Evolutionary conservation across 495 filamentous ascomycete genomes (phyloP).

Genomic region (Letharia columbiana): DNA sequence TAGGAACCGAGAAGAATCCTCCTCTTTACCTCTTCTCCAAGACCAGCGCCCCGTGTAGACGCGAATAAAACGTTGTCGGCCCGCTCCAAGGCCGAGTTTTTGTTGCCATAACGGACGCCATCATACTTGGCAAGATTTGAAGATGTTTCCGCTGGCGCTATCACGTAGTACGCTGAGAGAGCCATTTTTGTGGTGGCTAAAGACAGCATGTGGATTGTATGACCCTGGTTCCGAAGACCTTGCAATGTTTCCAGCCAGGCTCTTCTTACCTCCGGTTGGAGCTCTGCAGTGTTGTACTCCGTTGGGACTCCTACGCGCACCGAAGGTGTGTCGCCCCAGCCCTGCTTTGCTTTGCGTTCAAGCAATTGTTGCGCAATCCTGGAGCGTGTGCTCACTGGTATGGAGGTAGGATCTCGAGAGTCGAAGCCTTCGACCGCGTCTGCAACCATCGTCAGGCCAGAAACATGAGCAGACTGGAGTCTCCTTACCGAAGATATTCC

Average conservation of each 20-base stretch:
- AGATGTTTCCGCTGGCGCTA: slow-evolving; percentile 90
- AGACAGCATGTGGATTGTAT: slow-evolving; percentile 65
- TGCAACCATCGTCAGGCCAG: slow-evolving; percentile 14
- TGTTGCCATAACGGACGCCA: slow-evolving; percentile 77
- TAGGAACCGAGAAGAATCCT: slow-evolving; percentile 87
- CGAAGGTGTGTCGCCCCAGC: slow-evolving; percentile 14
- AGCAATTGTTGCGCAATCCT: slow-evolving; percentile 31
- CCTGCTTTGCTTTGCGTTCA: slow-evolving; percentile 29
- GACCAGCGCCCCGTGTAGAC: slow-evolving; percentile 57
- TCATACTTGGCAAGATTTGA: slow-evolving; percentile 99
- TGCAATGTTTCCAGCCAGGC: slow-evolving; percentile 58
- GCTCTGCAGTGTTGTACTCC: slow-evolving; percentile 82
- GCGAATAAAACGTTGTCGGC: slow-evolving; percentile 59
- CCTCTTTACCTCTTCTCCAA: slow-evolving; percentile 77
- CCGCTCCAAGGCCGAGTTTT: slow-evolving; percentile 30
- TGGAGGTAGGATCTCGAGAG: slow-evolving; percentile 65
- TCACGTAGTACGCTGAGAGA: slow-evolving; percentile 86
- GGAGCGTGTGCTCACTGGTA: slow-evolving; percentile 44
- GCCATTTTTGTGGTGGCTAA: slow-evolving; percentile 77
- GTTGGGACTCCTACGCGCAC: slow-evolving; percentile 64
- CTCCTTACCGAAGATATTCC: slow-evolving; percentile 46
- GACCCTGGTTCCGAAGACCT: slow-evolving; percentile 51
- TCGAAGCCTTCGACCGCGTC: slow-evolving; percentile 54
- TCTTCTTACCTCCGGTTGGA: slow-evolving; percentile 56
- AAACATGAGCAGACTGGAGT: not conserved